Evolutionary conservation across 768 basidiomycete species (phyloP), one percentile per base, ranked within the genome.

Genomic region (Guyanaporus albipodus): DNA sequence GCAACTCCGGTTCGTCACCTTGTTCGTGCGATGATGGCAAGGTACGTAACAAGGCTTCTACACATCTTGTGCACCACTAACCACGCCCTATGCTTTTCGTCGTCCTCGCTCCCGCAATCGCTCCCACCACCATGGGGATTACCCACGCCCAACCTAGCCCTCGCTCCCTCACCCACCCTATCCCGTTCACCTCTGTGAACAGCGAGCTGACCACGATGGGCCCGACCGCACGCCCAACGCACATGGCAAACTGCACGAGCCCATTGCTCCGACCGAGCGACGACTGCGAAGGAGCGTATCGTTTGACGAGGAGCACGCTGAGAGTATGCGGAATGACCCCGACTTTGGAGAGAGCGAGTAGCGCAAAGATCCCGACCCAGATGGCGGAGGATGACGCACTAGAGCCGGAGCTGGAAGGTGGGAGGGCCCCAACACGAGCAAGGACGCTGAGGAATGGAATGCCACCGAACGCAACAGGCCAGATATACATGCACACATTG

Each of bases 221-320:
- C 32, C 70, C 73, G 37, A 80, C 57, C 2, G 77, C 72, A 11
- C 82, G 73, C 9, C 77, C 72, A 22, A 73, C 51, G 48, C 77
- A 79, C 78, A 79, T 78, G 5, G 72, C 67, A 38, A 77, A 70
- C 51, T 82, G 78, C 14, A 80, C 73, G 7, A 85, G 71, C n/a
- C 80, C 82, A 50, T 83, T 84, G 21, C 46, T 47, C n/a, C 33
- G 38, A 14, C 46, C 39, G 9, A 47, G 46, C 24, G 39, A 36
- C 12, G 46, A 17, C 4, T 14, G 10, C 19, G 46, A 36, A 6
- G 39, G 46, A 0, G 46, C 46, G 9, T 47, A 19, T 1, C 8
- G 31, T 22, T 79, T 82, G 34, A 78, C 72, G n/a, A 85, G 67
- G 31, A 85, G 74, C 72, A 84, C 77, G 57, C 73, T 80, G 36